Base-by-base conservation (phyloP, 176 grass and related monocot genomes). In the Eleusine indica region DNA sequence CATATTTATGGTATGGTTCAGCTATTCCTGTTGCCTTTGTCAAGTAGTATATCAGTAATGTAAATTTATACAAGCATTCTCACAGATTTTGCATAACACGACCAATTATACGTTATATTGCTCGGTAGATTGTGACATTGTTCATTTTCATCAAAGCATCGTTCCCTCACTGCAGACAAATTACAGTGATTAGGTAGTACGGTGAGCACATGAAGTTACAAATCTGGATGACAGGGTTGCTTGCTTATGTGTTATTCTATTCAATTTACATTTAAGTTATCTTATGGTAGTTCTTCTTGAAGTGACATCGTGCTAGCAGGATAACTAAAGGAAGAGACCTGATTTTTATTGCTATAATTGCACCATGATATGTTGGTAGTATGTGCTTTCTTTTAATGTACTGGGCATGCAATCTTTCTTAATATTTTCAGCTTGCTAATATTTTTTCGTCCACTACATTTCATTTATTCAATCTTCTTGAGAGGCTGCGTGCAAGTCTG, bases 1-100 rank as follows among this genome's bases (percentile, higher is more conserved):
- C 39, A 65, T 96, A 61, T 67, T 94, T 22, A 74, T 82, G 96
- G 96, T 99, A 84, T 29, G 80, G 71, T 86, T 68, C 37, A 83
- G 22, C 58, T 76, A 89, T 83, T 76, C 52, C 64, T 77, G 88
- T 89, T 70, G 16, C 6, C 13, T 81, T 82, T 69, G 19, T 66
- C 53, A 37, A 19, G n/a, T 69, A 35, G 32, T 35, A 35, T 35
- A 10, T 52, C 66, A n/a, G 67, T 15, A 80, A 42, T 79, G 15
- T 43, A 12, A 72, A 57, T 79, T 66, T 44, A 19, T 81, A 69
- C 44, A 72, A 30, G 63, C 40, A 40, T 71, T 70, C 47, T 51
- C 15, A 3, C 12, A 10, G 12, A 62, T 53, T 66, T 70, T 78
- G 42, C 65, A 71, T 29, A 63, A 63, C 2, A 0, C 38, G 37